Evolutionary conservation across 164 flowering plant genomes (phyloP), one percentile per base, ranked within the genome.

Genomic region (Umbellularia californica): DNA sequence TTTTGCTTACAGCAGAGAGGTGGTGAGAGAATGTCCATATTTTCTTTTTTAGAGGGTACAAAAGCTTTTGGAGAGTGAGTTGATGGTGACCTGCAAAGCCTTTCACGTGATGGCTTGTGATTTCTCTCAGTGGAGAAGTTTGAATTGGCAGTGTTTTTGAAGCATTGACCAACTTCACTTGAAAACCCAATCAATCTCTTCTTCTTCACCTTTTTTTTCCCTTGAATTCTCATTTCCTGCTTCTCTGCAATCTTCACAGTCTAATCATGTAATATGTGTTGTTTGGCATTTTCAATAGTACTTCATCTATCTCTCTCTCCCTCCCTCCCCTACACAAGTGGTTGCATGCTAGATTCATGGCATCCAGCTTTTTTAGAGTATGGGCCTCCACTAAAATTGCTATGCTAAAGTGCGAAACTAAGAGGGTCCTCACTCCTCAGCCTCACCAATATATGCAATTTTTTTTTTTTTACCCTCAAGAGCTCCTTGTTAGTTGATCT

Each of bases 51-150:
- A 58, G 68, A 63, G 72, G 47, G 79, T 70, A 78, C 79, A 78
- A 19, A 75, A 77, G 74, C 75, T 80, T 81, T 80, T 79, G 70
- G 60, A 71, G 85, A 68, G 72, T 58, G 75, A 80, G 10, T 7
- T 35, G 47, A 80, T 81, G 76, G 81, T 82, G 85, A 69, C 80
- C 68, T 77, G 72, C 82, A 71, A 75, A 67, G 65, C 74, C 77
- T 86, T 84, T 15, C 85, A 87, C 86, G 86, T 86, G 87, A 82
- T 74, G 74, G 51, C 79, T 80, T 75, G 83, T 79, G 76, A 58
- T 75, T 80, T 76, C 82, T 84, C 79, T 76, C 68, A 41, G 72
- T 73, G 72, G 55, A 19, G 83, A 70, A 77, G 76, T 33, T 80
- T 68, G 79, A 79, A 75, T 79, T 74, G 71, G 69, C 80, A 76